Conservation (phyloP, 192 early-diverging fungal species). For the Coemansia sp. region DNA sequence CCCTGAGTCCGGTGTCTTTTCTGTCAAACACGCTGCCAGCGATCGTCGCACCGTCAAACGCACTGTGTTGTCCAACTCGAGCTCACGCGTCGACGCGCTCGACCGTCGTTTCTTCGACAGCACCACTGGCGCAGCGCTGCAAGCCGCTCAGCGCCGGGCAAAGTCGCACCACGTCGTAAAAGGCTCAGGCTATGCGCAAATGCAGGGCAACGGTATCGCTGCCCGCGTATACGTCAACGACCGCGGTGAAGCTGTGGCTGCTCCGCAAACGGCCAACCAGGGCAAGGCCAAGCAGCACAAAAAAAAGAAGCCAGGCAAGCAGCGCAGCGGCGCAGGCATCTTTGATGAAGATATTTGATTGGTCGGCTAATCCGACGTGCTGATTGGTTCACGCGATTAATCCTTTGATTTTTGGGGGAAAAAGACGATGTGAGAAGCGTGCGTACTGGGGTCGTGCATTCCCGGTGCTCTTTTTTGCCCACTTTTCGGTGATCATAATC, state of each 20-base stretch:
- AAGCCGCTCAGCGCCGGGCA: slow-evolving; percentile 24
- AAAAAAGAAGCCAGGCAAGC: slow-evolving; percentile 74
- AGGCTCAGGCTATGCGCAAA: slow-evolving; percentile 44
- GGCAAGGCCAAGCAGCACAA: slow-evolving; percentile 50
- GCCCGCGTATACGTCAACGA: slow-evolving; percentile 41
- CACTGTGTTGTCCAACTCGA: slow-evolving; percentile 52
- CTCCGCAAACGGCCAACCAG: slow-evolving; percentile 25
- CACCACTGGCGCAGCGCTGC: slow-evolving; percentile 19
- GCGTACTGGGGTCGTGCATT: background rate
- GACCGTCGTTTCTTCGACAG: slow-evolving; percentile 48
- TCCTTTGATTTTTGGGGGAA: slow-evolving; percentile 14
- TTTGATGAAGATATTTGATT: slow-evolving; percentile 17
- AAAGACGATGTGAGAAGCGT: background rate
- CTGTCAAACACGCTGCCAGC: slow-evolving; percentile 54
- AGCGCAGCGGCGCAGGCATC: slow-evolving; percentile 64
- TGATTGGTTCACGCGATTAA: slow-evolving; percentile 12
- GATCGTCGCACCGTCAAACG: slow-evolving; percentile 60
- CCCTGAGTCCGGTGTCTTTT: slow-evolving; percentile 53
- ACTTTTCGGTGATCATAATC: slow-evolving; percentile 37
- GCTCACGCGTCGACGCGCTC: slow-evolving; percentile 27
- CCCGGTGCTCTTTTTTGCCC: slow-evolving; percentile 5
- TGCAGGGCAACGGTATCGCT: slow-evolving; percentile 29
- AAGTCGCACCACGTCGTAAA: slow-evolving; percentile 36
- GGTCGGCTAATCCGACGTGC: slow-evolving; percentile 8
- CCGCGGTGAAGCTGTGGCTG: slow-evolving; percentile 58